Evolutionary conservation across 2,329 filamentous ascomycete genomes (phyloP).

Genomic region (Tolypocladium capitatum): DNA sequence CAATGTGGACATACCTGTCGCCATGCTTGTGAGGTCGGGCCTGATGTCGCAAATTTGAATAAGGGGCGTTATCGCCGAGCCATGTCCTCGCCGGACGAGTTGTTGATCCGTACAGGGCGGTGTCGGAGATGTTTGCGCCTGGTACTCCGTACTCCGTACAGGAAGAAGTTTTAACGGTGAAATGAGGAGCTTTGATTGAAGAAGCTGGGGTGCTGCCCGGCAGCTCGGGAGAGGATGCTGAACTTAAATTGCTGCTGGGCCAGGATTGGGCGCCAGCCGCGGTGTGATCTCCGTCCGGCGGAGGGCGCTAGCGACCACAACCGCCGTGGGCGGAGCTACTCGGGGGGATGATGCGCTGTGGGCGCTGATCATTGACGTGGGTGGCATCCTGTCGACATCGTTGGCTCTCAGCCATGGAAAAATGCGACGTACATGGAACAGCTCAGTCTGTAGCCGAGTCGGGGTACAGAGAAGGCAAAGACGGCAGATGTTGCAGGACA

Average conservation of each 20-base stretch:
- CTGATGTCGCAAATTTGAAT: not conserved
- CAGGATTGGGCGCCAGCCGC: not conserved
- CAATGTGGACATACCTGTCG: conserved; percentile 10
- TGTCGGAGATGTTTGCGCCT: not conserved
- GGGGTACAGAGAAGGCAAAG: no score
- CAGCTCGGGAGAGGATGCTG: not conserved
- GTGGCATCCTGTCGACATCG: not conserved
- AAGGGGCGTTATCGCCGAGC: conserved; percentile 2
- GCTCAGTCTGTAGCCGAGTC: no score
- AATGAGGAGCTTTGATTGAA: not conserved
- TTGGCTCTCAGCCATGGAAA: not conserved
- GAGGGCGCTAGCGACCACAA: not conserved
- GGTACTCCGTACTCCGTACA: no score
- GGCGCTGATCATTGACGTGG: not conserved
- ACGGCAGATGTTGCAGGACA: no score
- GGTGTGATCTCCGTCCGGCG: not conserved
- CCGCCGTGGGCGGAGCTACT: not conserved
- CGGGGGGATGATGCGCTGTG: not conserved
- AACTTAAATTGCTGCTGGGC: not conserved
- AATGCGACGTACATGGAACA: no score
- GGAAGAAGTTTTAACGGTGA: not conserved
- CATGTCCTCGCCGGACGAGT: conserved; percentile 6
- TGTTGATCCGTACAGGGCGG: not conserved
- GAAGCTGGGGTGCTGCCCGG: not conserved
- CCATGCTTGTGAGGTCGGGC: conserved; percentile 10